phyloP scores from a whole-genome alignment of 2,329 filamentous ascomycete species.

The Apiospora koreana region DNA sequence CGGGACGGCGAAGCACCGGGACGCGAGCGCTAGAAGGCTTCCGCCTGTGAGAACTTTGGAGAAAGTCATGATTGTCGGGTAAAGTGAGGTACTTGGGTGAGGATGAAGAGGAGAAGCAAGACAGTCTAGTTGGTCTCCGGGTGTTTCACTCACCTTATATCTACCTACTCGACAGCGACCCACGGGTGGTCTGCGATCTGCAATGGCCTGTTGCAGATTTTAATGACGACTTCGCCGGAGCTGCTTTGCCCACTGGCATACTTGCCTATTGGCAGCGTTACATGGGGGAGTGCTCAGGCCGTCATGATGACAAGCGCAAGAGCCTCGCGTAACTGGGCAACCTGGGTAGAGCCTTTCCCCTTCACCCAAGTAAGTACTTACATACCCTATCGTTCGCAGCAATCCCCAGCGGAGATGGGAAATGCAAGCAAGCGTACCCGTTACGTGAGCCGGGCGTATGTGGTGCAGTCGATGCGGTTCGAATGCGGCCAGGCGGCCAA shows the following conservation, averaged over 20 bases:
- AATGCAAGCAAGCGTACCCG: neutral
- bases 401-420: neutral
- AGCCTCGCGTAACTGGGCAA: neutral
- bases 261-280: neutral
- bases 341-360: neutral
- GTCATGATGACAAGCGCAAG: neutral
- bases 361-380: neutral
- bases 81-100: constrained; percentile 75
- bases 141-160: neutral
- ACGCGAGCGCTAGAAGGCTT: constrained; percentile 21
- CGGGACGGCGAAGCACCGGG: constrained; percentile 32
- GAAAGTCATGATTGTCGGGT: constrained; percentile 47
- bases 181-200: neutral
- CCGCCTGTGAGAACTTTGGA: constrained; percentile 14
- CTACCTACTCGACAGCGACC: neutral
- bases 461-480: neutral
- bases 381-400: neutral
- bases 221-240: neutral
- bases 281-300: neutral
- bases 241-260: neutral
- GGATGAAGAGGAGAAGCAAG: neutral
- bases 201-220: neutral
- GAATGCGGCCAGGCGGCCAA: neutral
- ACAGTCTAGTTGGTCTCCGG: too few species aligned
- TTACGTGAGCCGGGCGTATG: neutral